Base-by-base conservation (phyloP, 768 basidiomycete genomes). In the Xerocomellus intermedius region DNA sequence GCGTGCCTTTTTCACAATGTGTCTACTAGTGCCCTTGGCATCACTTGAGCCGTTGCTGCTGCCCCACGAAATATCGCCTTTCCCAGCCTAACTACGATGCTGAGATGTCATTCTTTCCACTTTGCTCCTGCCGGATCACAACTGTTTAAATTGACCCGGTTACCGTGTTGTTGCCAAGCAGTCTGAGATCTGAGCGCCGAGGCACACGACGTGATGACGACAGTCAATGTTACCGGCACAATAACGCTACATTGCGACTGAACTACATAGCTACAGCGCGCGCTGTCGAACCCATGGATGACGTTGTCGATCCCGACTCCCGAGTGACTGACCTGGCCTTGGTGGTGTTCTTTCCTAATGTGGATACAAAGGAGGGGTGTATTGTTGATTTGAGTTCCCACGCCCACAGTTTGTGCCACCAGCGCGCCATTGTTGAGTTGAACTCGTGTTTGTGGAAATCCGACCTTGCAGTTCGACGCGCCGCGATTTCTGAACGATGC, bases 391-490 rank as follows among this genome's bases (percentile, higher is more conserved):
- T 5, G 0, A 19, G 2, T 66, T 66, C 62, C 39, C 66, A 64
- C 66, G 54, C 13, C 8, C 10, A 14, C 21, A 26, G 3, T 30
- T 6, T 19, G 55, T 43, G 67, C 64, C 65, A 66, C 63, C 47
- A 57, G 41, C 68, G 69, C 65, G 60, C 59, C 35, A 43, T 57
- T 52, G 59, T 59, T 60, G 39, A 30, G 30, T 47, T 42, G 47
- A 36, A 50, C 48, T 46, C 45, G 50, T 44, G 52, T 48, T 56
- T 21, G 53, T 46, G 43, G 37, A 61, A 35, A 42, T 49, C n/a
- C 28, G 43, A 57, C 50, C 48, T 53, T 50, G 41, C 19, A 48
- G 21, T 9, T 59, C 48, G 53, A 62, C 66, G 60, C 65, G 60
- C 44, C 41, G 14, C 37, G 9, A 50, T 16, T 49, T 13, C 19